Conservation (phyloP, 2,329 filamentous ascomycete species). For the Sporothrix curviconia region DNA sequence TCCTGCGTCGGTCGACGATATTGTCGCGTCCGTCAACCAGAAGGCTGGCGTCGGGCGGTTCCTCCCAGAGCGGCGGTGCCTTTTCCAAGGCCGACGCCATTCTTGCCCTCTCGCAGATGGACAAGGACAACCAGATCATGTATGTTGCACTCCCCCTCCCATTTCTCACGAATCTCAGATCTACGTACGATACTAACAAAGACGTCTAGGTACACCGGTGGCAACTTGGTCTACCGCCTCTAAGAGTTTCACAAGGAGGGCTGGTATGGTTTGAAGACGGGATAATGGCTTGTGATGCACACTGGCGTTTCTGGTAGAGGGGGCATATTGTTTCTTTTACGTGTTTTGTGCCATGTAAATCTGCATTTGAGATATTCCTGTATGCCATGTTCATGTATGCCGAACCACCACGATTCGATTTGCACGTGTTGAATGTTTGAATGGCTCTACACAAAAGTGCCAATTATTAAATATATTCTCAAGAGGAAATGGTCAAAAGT, state of each 20-base stretch:
- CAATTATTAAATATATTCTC: neutral
- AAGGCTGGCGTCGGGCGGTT: conserved; percentile 49
- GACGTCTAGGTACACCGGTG: no score
- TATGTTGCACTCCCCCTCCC: no score
- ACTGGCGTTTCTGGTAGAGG: conserved; percentile 14
- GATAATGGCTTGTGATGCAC: neutral
- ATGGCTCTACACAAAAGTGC: neutral
- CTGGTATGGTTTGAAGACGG: no score
- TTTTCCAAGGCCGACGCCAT: conserved; percentile 70
- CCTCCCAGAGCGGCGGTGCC: conserved; percentile 37
- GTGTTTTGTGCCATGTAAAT: neutral
- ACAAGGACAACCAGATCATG: conserved; percentile 86
- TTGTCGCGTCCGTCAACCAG: conserved; percentile 74
- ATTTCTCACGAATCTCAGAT: no score
- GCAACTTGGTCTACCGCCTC: conserved; percentile 64
- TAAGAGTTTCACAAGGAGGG: conserved; percentile 32
- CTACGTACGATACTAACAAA: no score
- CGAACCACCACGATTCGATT: no score
- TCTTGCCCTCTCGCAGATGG: conserved; percentile 71
- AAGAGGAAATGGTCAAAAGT: neutral
- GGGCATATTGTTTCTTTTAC: neutral
- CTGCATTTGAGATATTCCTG: neutral
- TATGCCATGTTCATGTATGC: no score
- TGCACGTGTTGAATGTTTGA: no score
- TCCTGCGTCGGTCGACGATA: conserved; percentile 65